Percentiles rank a stretch among this genome's conserved stretches.
Conservation (phyloP, 2,329 filamentous ascomycete species). For the Endoconidiophora laricicola region DNA sequence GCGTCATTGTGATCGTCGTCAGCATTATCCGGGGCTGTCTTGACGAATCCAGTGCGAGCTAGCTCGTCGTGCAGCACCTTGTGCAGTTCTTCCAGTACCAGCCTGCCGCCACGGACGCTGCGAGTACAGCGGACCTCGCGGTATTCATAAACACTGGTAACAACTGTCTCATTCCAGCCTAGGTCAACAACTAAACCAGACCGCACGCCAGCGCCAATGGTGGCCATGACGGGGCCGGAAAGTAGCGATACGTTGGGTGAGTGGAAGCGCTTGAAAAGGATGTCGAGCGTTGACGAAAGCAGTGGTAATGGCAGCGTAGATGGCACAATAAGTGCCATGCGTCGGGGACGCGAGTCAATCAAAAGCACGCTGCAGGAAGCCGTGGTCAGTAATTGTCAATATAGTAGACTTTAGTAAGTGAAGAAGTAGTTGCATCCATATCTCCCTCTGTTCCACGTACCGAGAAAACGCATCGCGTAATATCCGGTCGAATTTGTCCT, state of each 20-base stretch:
- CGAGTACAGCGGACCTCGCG: slow-evolving; percentile 57
- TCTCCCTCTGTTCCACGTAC: slow-evolving; percentile 32
- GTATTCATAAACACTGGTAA: slow-evolving; percentile 82
- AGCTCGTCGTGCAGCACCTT: slow-evolving; percentile 38
- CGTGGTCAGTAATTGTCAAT: slow-evolving; percentile 7
- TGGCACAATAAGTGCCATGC: slow-evolving; percentile 59
- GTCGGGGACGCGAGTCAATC: slow-evolving; percentile 59
- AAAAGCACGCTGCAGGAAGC: slow-evolving; percentile 35
- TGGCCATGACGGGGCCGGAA: slow-evolving; percentile 56
- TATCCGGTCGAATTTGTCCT: slow-evolving; percentile 72
- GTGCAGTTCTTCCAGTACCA: slow-evolving; percentile 53
- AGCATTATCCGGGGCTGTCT: slow-evolving; percentile 13
- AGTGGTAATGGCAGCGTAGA: slow-evolving; percentile 62
- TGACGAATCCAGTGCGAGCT: slow-evolving; percentile 14
- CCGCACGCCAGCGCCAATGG: slow-evolving; percentile 65
- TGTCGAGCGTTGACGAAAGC: slow-evolving; percentile 57
- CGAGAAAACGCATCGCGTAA: slow-evolving; percentile 70
- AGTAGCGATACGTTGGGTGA: slow-evolving; percentile 67
- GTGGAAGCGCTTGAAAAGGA: slow-evolving; percentile 67
- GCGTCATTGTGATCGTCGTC: slow-evolving; percentile 12
- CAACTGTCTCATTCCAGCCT: slow-evolving; percentile 78
- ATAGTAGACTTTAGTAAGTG: not conserved
- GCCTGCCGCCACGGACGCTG: slow-evolving; percentile 57
- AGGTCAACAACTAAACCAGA: slow-evolving; percentile 80
- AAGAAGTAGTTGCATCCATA: too few relatives aligned